phyloP scores from a whole-genome alignment of 768 basidiomycete genomes.

The Trametes meyenii region DNA sequence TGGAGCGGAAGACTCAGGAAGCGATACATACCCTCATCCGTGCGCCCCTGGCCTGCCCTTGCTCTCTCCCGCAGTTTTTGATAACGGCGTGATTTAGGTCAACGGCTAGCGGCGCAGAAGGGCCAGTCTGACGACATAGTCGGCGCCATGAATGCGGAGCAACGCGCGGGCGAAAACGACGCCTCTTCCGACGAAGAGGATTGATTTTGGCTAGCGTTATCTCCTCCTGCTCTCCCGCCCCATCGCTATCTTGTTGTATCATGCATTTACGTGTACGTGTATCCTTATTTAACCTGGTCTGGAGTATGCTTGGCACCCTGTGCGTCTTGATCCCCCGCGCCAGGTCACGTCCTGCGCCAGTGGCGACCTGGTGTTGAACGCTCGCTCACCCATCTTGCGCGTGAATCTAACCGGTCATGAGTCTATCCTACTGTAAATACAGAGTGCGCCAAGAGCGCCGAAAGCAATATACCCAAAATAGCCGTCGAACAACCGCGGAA shows the following conservation, averaged over 20 bases:
- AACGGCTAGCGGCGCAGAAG: constrained; percentile 77
- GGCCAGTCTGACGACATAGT: constrained; percentile 78
- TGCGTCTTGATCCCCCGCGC: constrained; percentile 9
- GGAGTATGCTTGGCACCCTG: constrained; percentile 7
- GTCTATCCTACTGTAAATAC: constrained; percentile 14
- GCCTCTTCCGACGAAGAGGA: constrained; percentile 70
- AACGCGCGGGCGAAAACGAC: constrained; percentile 53
- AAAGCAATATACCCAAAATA: constrained; percentile 15
- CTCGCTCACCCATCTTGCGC: background rate
- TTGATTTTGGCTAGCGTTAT: constrained; percentile 31
- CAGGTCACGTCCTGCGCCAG: background rate
- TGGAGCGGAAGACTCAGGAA: constrained; percentile 92
- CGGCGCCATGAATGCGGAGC: constrained; percentile 83
- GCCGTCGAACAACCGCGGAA: background rate
- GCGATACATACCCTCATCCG: constrained; percentile 92
- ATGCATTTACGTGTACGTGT: constrained; percentile 22
- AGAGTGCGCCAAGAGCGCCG: background rate
- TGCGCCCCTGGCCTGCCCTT: constrained; percentile 44
- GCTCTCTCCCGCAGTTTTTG: background rate
- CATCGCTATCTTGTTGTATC: constrained; percentile 20
- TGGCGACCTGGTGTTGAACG: background rate
- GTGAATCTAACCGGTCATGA: constrained; percentile 8
- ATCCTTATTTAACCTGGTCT: constrained; percentile 20
- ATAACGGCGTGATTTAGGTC: constrained; percentile 48
- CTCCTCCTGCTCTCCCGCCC: constrained; percentile 12